A percentile compares a stretch with the other conserved stretches of the same genome.
Conservation (phyloP, 495 filamentous ascomycete genomes). For the Penicillium argentinense region DNA sequence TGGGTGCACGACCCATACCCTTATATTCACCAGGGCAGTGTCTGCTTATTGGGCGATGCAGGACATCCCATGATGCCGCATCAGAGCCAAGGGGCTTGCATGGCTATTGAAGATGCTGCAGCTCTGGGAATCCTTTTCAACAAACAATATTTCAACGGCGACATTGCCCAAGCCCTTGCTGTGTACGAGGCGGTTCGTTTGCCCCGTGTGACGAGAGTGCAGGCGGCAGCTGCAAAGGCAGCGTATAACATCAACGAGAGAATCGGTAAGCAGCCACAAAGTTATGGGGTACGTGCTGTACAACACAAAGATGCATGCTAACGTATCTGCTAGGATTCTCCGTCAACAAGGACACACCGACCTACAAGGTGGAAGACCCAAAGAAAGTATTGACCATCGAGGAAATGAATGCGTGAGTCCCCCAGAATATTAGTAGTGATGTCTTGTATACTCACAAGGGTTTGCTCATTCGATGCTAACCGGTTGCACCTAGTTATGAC, state of each 20-base stretch:
- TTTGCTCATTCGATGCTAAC: no score
- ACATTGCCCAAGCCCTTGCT: constrained; percentile 37
- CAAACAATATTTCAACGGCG: constrained; percentile 38
- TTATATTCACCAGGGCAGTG: constrained; percentile 28
- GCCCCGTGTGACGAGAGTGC: constrained; percentile 44
- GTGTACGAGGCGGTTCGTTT: constrained; percentile 47
- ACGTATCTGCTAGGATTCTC: constrained; percentile 37
- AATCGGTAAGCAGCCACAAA: constrained; percentile 36
- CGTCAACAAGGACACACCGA: constrained; percentile 39
- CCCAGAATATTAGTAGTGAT: no score
- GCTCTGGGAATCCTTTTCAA: constrained; percentile 48
- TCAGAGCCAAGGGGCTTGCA: constrained; percentile 51
- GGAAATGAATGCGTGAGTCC: constrained; percentile 51
- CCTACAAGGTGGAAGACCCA: constrained; percentile 48
- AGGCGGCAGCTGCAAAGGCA: constrained; percentile 45
- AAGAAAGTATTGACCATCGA: constrained; percentile 52
- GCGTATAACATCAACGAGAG: constrained; percentile 51
- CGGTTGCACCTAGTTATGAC: constrained; percentile 39
- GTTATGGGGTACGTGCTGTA: background rate
- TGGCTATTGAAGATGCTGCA: constrained; percentile 53
- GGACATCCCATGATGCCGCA: constrained; percentile 53
- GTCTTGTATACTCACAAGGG: no score
- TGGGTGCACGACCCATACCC: constrained; percentile 51
- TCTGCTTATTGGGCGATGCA: constrained; percentile 42
- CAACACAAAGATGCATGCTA: background rate